Evolutionary conservation across 2,329 filamentous ascomycete species (phyloP).

Genomic region (Hypoxylon sp.): DNA sequence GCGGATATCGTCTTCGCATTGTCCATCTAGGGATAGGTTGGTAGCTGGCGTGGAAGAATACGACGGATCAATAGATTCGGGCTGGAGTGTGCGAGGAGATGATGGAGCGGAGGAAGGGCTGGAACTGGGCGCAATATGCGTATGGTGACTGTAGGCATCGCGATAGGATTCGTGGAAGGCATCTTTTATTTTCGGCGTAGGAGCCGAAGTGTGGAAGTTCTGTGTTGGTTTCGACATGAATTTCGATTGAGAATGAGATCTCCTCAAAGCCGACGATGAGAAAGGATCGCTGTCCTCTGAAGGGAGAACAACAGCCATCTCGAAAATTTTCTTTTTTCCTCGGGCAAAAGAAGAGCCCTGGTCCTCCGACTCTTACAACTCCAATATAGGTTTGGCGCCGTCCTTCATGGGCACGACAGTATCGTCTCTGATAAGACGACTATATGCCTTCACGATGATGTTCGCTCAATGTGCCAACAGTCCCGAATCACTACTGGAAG

Average conservation of each 20-base stretch:
- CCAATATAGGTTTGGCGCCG: slow-evolving; percentile 33
- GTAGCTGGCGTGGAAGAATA: slow-evolving; percentile 75
- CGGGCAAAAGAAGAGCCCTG: slow-evolving; percentile 22
- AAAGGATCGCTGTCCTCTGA: slow-evolving; percentile 73
- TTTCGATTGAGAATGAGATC: slow-evolving; percentile 73
- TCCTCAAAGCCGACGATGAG: slow-evolving; percentile 66
- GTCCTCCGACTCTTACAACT: slow-evolving; percentile 51
- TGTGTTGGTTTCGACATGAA: slow-evolving; percentile 62
- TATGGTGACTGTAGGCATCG: slow-evolving; percentile 57
- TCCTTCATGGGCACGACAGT: slow-evolving; percentile 47
- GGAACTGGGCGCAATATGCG: slow-evolving; percentile 59
- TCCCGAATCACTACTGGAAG: slow-evolving; percentile 10
- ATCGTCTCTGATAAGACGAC: slow-evolving; percentile 30
- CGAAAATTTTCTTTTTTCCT: slow-evolving; percentile 21
- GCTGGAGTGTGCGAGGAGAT: slow-evolving; percentile 67
- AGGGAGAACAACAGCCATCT: slow-evolving; percentile 70
- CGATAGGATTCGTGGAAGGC: slow-evolving; percentile 61
- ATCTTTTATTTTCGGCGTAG: slow-evolving; percentile 63
- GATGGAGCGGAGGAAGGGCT: slow-evolving; percentile 69
- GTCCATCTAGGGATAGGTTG: slow-evolving; percentile 73
- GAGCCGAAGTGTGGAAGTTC: slow-evolving; percentile 62
- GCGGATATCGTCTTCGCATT: slow-evolving; percentile 64
- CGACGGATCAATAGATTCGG: slow-evolving; percentile 70
- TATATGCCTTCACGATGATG: slow-evolving; percentile 12
- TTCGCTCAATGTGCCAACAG: slow-evolving; percentile 15